These are phyloP conservation scores for Boletus rufocinnamomeus DNA, from an alignment of 768 basidiomycete species.

Conservation along the genomic window DNA sequence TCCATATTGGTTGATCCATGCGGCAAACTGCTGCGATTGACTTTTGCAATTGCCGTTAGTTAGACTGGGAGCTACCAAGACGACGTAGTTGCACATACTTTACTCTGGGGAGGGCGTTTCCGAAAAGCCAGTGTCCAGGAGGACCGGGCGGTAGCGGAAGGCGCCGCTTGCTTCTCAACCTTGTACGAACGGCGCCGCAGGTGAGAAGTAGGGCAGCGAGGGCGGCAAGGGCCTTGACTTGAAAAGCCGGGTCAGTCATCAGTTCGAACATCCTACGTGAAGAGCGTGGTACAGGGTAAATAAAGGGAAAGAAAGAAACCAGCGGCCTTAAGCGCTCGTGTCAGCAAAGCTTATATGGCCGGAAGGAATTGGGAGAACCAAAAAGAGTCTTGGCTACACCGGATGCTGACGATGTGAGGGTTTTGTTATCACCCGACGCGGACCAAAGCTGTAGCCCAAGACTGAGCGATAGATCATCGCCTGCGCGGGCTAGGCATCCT, in stretches of 20 bases:
- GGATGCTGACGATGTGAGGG: not conserved
- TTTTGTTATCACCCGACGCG: not conserved
- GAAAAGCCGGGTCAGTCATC: constrained; percentile 7
- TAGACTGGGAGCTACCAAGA: not conserved
- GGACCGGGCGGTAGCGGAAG: constrained; percentile 35
- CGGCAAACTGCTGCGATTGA: constrained; percentile 48
- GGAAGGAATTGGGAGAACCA: not conserved
- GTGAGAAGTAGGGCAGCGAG: constrained; percentile 22
- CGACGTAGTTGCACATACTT: constrained; percentile 22
- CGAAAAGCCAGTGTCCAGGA: constrained; percentile 37
- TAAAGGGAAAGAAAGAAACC: not conserved
- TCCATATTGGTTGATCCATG: constrained; percentile 62
- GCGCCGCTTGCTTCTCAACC: constrained; percentile 11
- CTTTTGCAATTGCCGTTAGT: not conserved
- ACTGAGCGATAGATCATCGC: not conserved
- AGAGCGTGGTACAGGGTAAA: not conserved
- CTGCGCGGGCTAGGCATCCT: not conserved
- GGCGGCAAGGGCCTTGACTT: constrained; percentile 21
- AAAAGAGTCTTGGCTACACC: not conserved
- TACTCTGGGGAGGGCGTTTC: constrained; percentile 28
- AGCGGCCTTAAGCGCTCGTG: not conserved
- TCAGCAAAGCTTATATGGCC: constrained; percentile 17
- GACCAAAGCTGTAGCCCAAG: not conserved
- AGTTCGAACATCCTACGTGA: constrained; percentile 11
- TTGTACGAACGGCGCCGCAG: constrained; percentile 10